phyloP scores from a whole-genome alignment of 78 protist genomes.

The Creolimax fragrantissima region DNA sequence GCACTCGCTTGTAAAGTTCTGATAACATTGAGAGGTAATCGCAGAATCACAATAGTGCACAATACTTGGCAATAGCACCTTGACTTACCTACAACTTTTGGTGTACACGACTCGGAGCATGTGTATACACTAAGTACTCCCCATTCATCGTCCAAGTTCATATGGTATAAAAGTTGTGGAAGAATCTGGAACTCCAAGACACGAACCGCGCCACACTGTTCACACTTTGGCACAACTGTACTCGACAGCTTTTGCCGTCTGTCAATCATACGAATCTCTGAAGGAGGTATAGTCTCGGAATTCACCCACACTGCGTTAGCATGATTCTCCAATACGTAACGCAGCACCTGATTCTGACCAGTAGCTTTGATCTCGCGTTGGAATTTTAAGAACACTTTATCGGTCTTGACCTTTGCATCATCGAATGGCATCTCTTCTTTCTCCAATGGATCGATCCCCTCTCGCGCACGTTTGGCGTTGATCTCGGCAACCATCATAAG shows the following conservation, averaged over 20 bases:
- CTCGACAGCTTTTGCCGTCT: neutral
- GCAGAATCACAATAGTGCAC: neutral
- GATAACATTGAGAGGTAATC: neutral
- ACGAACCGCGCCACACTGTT: neutral
- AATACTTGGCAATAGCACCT: neutral
- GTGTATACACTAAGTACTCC: conserved; percentile 3
- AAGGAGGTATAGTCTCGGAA: neutral
- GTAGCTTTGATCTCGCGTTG: neutral
- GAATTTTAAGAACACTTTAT: neutral
- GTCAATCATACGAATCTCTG: neutral
- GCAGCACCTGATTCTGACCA: neutral
- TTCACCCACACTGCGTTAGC: neutral
- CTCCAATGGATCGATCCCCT: neutral
- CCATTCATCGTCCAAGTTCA: neutral
- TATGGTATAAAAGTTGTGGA: neutral
- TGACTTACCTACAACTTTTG: neutral
- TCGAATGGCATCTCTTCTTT: neutral
- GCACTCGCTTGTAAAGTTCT: neutral
- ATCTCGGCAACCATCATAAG: neutral
- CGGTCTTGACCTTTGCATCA: neutral
- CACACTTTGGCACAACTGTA: neutral
- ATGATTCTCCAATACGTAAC: neutral
- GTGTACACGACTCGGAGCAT: neutral
- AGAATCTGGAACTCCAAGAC: conserved; percentile 7
- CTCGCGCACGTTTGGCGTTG: neutral